Percentiles rank a stretch among this genome's conserved stretches.
phyloP scores from a whole-genome alignment of 1,139 yeast genomes.

The Kurtzmaniella quercitrusa region DNA sequence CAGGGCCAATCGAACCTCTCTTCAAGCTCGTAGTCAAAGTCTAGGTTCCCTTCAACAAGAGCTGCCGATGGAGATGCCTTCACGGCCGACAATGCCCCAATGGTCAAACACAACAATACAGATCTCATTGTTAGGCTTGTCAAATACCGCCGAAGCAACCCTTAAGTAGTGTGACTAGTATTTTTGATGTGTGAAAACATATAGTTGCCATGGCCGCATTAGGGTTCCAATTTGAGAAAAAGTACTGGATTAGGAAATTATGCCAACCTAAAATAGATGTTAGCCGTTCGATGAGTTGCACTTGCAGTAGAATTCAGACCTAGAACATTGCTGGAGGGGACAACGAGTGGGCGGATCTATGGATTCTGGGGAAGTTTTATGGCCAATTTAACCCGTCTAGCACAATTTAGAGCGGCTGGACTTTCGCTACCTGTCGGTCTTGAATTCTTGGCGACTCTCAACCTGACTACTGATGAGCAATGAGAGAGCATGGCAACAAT shows the following conservation, averaged over 20 bases:
- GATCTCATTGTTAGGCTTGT: background rate
- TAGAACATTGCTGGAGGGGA: no score
- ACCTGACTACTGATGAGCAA: no score
- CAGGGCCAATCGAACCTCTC: constrained; percentile 15
- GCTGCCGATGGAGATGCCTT: background rate
- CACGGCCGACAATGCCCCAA: background rate
- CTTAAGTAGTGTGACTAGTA: no score
- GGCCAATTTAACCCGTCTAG: no score
- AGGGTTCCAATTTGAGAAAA: background rate
- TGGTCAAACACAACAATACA: background rate
- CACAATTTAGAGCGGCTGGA: no score
- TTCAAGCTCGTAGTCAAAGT: background rate
- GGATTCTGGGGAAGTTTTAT: no score
- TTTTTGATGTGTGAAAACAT: background rate
- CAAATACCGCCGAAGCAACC: background rate
- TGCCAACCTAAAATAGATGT: background rate
- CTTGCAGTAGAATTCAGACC: no score
- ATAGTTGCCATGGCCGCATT: background rate
- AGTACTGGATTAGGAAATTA: background rate
- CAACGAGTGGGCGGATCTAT: no score
- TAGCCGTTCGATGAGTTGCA: background rate
- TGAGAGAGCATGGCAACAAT: no score
- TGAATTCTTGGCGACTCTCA: no score
- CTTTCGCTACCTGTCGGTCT: no score
- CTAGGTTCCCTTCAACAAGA: background rate